These are phyloP conservation scores for Monosporascus cannonballus DNA, from an alignment of 2,329 filamentous ascomycete species.

Conservation along the genomic window DNA sequence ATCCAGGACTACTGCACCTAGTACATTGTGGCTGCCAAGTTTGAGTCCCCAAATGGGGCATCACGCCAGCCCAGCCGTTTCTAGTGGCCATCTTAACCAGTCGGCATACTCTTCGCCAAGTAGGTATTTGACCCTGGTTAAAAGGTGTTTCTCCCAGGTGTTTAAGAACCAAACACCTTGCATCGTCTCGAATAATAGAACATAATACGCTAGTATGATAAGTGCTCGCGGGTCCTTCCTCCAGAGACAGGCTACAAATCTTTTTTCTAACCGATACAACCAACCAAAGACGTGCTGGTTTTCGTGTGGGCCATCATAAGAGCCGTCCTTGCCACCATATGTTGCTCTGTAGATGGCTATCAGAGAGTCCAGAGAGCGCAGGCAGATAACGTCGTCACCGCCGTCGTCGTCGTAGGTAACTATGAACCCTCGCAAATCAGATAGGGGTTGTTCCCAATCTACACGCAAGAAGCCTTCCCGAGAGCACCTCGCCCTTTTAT, in stretches of 20 bases:
- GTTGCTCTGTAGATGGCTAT: slow-evolving; percentile 1
- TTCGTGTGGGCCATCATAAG: slow-evolving; percentile 9
- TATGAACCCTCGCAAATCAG: background rate
- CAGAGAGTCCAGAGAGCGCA: background rate
- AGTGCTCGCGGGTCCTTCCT: slow-evolving; percentile 20
- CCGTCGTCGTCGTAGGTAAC: background rate
- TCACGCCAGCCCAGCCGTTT: background rate
- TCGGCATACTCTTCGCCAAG: background rate
- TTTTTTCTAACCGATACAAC: slow-evolving; percentile 23
- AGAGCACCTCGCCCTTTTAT: background rate
- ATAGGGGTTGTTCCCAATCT: background rate
- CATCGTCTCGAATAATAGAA: slow-evolving; percentile 1
- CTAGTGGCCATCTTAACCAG: slow-evolving; percentile 1
- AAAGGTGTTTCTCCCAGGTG: slow-evolving; percentile 4
- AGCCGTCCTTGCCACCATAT: slow-evolving; percentile 9
- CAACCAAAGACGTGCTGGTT: slow-evolving; percentile 20
- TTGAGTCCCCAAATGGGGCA: no score
- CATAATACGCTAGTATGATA: slow-evolving; percentile 4
- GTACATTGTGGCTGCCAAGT: no score
- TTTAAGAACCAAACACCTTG: slow-evolving; percentile 2
- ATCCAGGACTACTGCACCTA: no score
- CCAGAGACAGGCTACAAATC: slow-evolving; percentile 20
- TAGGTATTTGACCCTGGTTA: background rate
- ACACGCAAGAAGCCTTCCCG: background rate
- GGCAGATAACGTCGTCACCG: background rate